Percentiles rank a stretch among this genome's conserved stretches.
These are phyloP conservation scores for Termitomyces sp. DNA, from an alignment of 768 basidiomycete genomes.

Conservation along the genomic window DNA sequence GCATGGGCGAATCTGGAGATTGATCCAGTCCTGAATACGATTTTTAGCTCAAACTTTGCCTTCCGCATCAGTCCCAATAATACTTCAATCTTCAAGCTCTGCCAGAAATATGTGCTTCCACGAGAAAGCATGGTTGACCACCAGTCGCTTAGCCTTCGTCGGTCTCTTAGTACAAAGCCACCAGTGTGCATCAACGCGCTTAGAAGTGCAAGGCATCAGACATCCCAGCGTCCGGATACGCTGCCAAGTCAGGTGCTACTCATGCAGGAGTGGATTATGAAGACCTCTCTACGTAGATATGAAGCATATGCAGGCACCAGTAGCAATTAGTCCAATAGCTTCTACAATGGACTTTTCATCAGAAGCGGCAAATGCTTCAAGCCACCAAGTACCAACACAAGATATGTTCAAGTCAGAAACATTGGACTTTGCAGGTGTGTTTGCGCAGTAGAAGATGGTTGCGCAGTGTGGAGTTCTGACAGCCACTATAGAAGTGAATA, in stretches of 20 bases:
- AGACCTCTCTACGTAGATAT: background rate
- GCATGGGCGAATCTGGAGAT: too few species aligned
- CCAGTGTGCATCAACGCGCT: background rate
- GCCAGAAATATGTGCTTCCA: too few species aligned
- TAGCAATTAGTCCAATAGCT: background rate
- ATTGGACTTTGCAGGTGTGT: background rate
- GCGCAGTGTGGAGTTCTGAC: background rate
- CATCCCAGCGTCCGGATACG: background rate
- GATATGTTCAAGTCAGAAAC: background rate
- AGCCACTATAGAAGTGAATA: background rate
- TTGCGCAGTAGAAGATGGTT: background rate
- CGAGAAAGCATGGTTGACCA: too few species aligned
- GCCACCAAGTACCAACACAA: background rate
- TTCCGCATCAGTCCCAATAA: too few species aligned
- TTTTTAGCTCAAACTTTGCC: too few species aligned
- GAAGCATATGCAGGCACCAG: background rate
- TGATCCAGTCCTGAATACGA: too few species aligned
- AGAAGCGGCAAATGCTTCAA: background rate
- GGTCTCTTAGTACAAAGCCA: background rate
- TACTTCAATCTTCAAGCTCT: too few species aligned
- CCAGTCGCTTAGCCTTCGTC: constrained; percentile 17
- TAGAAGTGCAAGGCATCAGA: background rate
- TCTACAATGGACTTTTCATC: background rate
- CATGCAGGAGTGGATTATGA: background rate
- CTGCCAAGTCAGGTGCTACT: background rate